Conservation (phyloP, 176 grass and related monocot genomes). For the Urochloa ruziziensis region DNA sequence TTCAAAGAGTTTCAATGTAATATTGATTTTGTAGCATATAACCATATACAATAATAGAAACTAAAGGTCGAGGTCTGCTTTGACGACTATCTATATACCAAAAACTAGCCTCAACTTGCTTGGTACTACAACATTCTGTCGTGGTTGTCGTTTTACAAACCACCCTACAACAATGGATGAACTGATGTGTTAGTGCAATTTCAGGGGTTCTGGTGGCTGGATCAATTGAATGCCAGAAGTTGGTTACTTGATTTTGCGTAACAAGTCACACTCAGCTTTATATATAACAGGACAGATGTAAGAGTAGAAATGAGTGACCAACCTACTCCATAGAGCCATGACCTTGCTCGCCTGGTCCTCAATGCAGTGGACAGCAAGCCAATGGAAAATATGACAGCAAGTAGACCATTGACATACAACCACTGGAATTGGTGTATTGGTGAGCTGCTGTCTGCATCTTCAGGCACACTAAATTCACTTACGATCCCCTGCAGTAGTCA, state of each 20-base stretch:
- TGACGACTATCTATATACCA: not conserved
- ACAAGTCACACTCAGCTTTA: not conserved
- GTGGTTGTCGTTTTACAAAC: not conserved
- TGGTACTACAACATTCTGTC: too few species aligned
- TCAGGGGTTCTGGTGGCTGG: not conserved
- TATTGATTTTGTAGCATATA: not conserved
- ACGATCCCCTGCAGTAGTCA: conserved; percentile 54
- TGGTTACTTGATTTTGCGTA: not conserved
- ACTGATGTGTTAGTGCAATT: not conserved
- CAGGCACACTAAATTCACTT: conserved; percentile 70
- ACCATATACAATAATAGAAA: not conserved
- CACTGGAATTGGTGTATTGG: conserved; percentile 62
- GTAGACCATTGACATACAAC: conserved; percentile 81
- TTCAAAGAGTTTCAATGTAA: not conserved
- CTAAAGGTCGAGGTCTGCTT: not conserved
- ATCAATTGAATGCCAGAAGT: conserved; percentile 1
- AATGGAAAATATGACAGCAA: conserved; percentile 75
- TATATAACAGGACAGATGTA: not conserved
- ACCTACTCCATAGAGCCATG: conserved; percentile 79
- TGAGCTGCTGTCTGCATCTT: conserved; percentile 40
- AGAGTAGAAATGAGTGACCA: not conserved
- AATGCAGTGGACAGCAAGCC: conserved; percentile 70
- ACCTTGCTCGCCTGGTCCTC: conserved; percentile 64
- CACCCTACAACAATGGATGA: not conserved
- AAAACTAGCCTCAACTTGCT: not conserved